Base-by-base conservation (phyloP, 139 green algal genomes). In the Chlorella sp. region DNA sequence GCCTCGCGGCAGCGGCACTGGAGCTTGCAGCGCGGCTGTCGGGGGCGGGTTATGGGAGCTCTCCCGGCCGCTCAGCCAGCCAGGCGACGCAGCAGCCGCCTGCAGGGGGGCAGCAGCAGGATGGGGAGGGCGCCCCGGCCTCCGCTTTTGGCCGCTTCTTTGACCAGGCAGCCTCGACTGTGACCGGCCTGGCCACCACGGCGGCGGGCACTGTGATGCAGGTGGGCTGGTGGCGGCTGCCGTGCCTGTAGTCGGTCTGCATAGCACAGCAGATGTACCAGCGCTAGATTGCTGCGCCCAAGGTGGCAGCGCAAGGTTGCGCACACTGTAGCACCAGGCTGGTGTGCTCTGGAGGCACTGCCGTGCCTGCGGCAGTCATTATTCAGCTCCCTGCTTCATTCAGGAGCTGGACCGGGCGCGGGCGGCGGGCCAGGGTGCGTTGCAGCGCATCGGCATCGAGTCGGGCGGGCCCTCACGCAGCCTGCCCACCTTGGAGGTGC, bases 11-110 rank as follows among this genome's bases (percentile, higher is more conserved):
- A 58, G 46, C 51, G 4, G 51, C 51, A 24, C 51, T 60, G 24
- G 51, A 81, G 28, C 72, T 87, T n/a, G 51, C 76, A 3, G 89
- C 84, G 26, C 65, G 38, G 38, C 48, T 46, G 38, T n/a, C 41
- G 34, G 41, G 48, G 20, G 79, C 56, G 40, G 73, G 73, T 5
- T 46, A 28, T 9, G 73, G 73, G 16, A 32, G 34, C 34, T 36
- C 22, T 11, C 36, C 68, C 22, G 51, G 13, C 16, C 51, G 51
- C 51, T 16, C 16, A 16, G 51, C 22, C 51, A 60, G 51, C 51
- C 51, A 60, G 51, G 51, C 51, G 24, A 3, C 16, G 51, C 51
- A 60, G 51, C 51, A 78, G 28, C 26, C 36, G 13, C 43, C 72
- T 34, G 72, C 26, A 0, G 43, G 30, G 43, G 28, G 13, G 30